These are phyloP conservation scores for Boletellus deceptivus DNA, from an alignment of 1,284 basidiomycete genomes.

Conservation along the genomic window DNA sequence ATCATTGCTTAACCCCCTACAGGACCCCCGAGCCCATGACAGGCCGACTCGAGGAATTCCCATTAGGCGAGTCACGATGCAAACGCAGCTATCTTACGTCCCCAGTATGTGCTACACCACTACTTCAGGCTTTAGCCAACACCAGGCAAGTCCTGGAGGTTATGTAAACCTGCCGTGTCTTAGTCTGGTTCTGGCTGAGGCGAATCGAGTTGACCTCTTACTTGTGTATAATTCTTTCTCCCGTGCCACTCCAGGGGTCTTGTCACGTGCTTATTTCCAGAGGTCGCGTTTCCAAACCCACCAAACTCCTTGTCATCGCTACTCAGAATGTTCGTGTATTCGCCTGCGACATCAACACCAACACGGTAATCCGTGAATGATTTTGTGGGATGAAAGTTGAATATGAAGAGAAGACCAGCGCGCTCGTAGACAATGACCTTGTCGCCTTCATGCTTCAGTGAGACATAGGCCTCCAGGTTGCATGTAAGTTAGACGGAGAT, in stretches of 20 bases:
- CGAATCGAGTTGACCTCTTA: slow-evolving; percentile 32
- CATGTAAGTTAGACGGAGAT: slow-evolving; percentile 10
- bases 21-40: too few species aligned
- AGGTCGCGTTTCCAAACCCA: slow-evolving; percentile 81
- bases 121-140: slow-evolving; percentile 47
- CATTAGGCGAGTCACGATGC: too few species aligned
- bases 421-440: slow-evolving; percentile 94
- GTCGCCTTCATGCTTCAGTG: slow-evolving; percentile 89
- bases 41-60: too few species aligned
- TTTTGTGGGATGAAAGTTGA: slow-evolving; percentile 91
- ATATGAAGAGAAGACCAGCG: slow-evolving; percentile 89
- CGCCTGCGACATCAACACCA: slow-evolving; percentile 84
- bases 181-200: slow-evolving; percentile 4
- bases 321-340: slow-evolving; percentile 79
- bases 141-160: slow-evolving; percentile 76
- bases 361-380: slow-evolving; percentile 94
- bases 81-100: not conserved
- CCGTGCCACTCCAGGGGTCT: slow-evolving; percentile 90
- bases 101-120: not conserved
- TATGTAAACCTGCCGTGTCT: slow-evolving; percentile 65
- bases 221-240: slow-evolving; percentile 87
- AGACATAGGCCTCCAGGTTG: slow-evolving; percentile 72
- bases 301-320: slow-evolving; percentile 88
- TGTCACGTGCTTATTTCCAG: slow-evolving; percentile 72
- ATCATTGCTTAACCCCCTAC: too few species aligned